These are phyloP conservation scores for Scheffersomyces stambukii DNA, from an alignment of 1,139 yeast genomes.

Conservation along the genomic window DNA sequence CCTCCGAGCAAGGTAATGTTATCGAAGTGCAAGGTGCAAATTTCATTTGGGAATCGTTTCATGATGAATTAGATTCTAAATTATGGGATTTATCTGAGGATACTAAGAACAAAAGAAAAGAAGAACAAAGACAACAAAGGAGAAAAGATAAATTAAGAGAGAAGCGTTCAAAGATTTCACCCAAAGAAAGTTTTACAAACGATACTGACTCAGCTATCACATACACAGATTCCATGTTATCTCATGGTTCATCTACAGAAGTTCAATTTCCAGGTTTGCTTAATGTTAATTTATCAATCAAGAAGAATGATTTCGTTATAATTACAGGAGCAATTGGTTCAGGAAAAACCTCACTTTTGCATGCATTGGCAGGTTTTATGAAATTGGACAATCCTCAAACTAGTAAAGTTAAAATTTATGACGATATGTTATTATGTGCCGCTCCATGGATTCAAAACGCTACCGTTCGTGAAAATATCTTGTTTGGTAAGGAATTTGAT, in stretches of 20 bases:
- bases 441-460: slow-evolving; percentile 46
- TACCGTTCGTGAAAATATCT: slow-evolving; percentile 39
- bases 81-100: slow-evolving; percentile 24
- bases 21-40: slow-evolving; percentile 28
- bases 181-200: slow-evolving; percentile 1
- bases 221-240: slow-evolving; percentile 7
- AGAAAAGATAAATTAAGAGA: slow-evolving; percentile 9
- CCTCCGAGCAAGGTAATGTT: slow-evolving; percentile 12
- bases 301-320: slow-evolving; percentile 30
- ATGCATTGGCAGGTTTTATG: slow-evolving; percentile 38
- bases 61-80: slow-evolving; percentile 21
- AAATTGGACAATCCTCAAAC: slow-evolving; percentile 20
- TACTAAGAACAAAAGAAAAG: slow-evolving; percentile 13
- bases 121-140: slow-evolving; percentile 10
- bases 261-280: slow-evolving; percentile 26
- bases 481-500: slow-evolving; percentile 34
- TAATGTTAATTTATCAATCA: slow-evolving; percentile 25
- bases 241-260: slow-evolving; percentile 22
- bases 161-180: slow-evolving; percentile 1
- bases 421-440: slow-evolving; percentile 29
- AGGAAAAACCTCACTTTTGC: slow-evolving; percentile 36
- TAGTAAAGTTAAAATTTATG: slow-evolving; percentile 25
- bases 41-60: slow-evolving; percentile 34
- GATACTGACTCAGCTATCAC: slow-evolving; percentile 5
- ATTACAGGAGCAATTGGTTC: slow-evolving; percentile 41